These are phyloP conservation scores for Diaporthe capsici DNA, from an alignment of 2,329 filamentous ascomycete genomes.

Conservation along the genomic window DNA sequence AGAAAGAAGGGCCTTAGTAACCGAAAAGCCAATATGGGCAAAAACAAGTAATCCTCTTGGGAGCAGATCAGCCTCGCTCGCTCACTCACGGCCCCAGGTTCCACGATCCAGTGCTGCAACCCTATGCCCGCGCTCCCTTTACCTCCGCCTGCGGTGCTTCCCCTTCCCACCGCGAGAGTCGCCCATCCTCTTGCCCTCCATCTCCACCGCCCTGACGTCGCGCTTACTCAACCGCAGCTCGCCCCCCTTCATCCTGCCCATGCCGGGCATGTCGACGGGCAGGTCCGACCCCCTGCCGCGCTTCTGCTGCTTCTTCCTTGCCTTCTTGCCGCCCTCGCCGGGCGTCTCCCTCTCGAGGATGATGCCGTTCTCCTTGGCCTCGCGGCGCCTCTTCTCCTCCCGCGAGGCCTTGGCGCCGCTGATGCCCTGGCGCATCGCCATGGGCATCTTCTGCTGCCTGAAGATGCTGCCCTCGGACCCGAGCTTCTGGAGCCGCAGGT, in stretches of 20 bases:
- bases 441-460: conserved; percentile 89
- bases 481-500: conserved; percentile 85
- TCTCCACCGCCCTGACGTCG: conserved; percentile 82
- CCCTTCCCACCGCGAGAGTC: conserved; percentile 48
- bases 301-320: conserved; percentile 55
- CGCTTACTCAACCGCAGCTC: conserved; percentile 83
- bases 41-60: not conserved
- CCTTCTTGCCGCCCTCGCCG: conserved; percentile 52
- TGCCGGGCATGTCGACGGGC: conserved; percentile 79
- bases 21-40: not conserved
- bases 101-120: not conserved
- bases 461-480: conserved; percentile 83
- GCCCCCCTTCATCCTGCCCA: conserved; percentile 85
- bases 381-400: conserved; percentile 79
- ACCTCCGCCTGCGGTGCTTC: conserved; percentile 51
- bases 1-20: not conserved
- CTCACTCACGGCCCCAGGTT: not conserved
- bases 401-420: conserved; percentile 72
- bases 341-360: conserved; percentile 76
- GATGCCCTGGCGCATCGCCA: conserved; percentile 90
- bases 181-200: conserved; percentile 67
- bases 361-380: conserved; percentile 92
- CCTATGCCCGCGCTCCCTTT: conserved; percentile 38
- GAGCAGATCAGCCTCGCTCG: conserved; percentile 10
- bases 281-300: conserved; percentile 61